Evolutionary conservation across 2,329 filamentous ascomycete genomes (phyloP).

Genomic region (Fusarium camptoceras): DNA sequence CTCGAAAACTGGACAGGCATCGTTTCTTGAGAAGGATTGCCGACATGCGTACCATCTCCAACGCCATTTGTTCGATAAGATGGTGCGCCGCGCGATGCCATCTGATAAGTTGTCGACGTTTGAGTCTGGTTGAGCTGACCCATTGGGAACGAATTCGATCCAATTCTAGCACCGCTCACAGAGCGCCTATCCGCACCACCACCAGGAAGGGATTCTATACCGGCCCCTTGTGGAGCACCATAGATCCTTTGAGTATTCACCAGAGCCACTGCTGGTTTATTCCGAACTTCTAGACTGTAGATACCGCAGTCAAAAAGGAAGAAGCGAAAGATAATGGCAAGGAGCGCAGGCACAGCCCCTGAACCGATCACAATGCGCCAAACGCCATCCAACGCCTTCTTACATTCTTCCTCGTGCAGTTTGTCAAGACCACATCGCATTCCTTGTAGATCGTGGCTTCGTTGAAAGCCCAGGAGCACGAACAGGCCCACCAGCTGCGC

Average conservation of each 20-base stretch:
- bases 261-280: slow-evolving; percentile 68
- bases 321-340: slow-evolving; percentile 74
- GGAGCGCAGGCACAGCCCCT: slow-evolving; percentile 70
- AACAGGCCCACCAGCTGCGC: slow-evolving; percentile 71
- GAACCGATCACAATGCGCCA: slow-evolving; percentile 76
- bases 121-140: slow-evolving; percentile 34
- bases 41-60: slow-evolving; percentile 31
- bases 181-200: slow-evolving; percentile 20
- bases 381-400: slow-evolving; percentile 65
- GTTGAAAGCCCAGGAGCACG: slow-evolving; percentile 61
- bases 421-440: slow-evolving; percentile 62
- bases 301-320: slow-evolving; percentile 74
- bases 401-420: slow-evolving; percentile 59
- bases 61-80: slow-evolving; percentile 42
- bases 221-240: slow-evolving; percentile 51
- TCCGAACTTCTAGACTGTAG: slow-evolving; percentile 73
- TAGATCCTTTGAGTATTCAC: slow-evolving; percentile 71
- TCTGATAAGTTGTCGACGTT: slow-evolving; percentile 39
- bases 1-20: slow-evolving; percentile 62
- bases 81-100: slow-evolving; percentile 32
- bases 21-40: slow-evolving; percentile 51
- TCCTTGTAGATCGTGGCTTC: slow-evolving; percentile 55
- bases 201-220: slow-evolving; percentile 34
- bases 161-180: slow-evolving; percentile 29
- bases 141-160: slow-evolving; percentile 37